A percentile compares a stretch with the other conserved stretches of the same genome.
These are phyloP conservation scores for Spathaspora sp. DNA, from an alignment of 1,139 yeast species.

Conservation along the genomic window DNA sequence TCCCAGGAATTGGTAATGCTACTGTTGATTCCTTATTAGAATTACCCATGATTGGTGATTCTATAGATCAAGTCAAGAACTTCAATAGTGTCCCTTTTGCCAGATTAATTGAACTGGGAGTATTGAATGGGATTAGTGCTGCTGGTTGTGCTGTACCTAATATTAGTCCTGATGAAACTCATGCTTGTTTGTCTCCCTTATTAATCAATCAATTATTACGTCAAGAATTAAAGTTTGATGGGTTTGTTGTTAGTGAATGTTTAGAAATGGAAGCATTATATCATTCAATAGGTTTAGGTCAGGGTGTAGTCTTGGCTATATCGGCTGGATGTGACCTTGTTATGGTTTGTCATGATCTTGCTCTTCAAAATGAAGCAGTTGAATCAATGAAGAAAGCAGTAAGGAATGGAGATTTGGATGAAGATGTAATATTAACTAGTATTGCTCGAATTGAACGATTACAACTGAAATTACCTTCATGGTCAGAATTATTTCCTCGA, in stretches of 20 bases:
- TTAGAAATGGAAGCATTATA: constrained; percentile 65
- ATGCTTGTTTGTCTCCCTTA: constrained; percentile 63
- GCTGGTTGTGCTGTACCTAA: constrained; percentile 75
- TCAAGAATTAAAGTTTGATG: constrained; percentile 53
- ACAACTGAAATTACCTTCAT: constrained; percentile 43
- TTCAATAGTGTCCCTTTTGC: constrained; percentile 56
- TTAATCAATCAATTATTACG: constrained; percentile 54
- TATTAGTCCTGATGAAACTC: constrained; percentile 59
- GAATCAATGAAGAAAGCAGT: constrained; percentile 56
- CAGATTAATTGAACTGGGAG: constrained; percentile 45
- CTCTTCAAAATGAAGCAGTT: constrained; percentile 60
- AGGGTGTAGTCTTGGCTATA: constrained; percentile 62
- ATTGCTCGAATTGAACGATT: constrained; percentile 45
- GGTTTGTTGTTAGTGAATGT: constrained; percentile 64
- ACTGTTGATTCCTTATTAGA: constrained; percentile 58
- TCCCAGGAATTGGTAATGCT: constrained; percentile 68
- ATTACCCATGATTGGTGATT: constrained; percentile 59
- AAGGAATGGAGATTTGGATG: constrained; percentile 51
- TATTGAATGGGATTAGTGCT: constrained; percentile 57
- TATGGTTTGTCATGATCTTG: constrained; percentile 58
- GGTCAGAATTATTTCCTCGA: constrained; percentile 49
- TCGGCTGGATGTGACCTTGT: constrained; percentile 69
- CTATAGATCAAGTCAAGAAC: constrained; percentile 52
- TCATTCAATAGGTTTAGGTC: constrained; percentile 64
- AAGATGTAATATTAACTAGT: constrained; percentile 42